These are phyloP conservation scores for Ophiostoma ulmi DNA, from an alignment of 2,329 filamentous ascomycete genomes.

Conservation along the genomic window DNA sequence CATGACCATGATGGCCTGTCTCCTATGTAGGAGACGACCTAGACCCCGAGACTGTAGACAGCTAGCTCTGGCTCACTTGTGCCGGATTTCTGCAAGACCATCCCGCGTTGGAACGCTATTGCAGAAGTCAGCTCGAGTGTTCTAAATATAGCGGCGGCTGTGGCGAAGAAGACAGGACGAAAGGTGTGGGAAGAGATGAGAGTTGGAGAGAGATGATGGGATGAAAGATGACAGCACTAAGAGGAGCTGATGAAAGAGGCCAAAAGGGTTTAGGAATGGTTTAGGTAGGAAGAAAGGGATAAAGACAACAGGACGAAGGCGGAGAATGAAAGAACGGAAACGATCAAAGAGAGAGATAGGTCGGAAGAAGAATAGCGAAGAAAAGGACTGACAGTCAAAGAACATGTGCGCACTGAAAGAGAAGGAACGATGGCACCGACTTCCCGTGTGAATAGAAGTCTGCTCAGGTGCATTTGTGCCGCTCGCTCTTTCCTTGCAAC, in stretches of 20 bases:
- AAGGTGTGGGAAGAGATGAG: background rate
- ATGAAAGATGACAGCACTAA: background rate
- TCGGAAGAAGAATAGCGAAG: background rate
- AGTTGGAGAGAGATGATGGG: background rate
- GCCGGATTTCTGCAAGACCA: constrained; percentile 8
- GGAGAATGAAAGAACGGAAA: background rate
- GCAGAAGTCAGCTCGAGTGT: background rate
- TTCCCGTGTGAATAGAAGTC: background rate
- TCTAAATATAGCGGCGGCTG: constrained; percentile 14
- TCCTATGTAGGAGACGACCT: background rate
- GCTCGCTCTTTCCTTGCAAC: background rate
- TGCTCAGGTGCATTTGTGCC: background rate
- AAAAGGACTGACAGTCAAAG: background rate
- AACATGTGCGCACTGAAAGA: background rate
- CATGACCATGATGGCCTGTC: background rate
- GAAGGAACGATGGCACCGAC: background rate
- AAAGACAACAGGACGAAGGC: background rate
- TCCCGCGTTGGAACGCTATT: constrained; percentile 12
- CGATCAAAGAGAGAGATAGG: background rate
- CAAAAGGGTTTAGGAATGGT: background rate
- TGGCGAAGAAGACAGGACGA: background rate
- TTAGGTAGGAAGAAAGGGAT: background rate
- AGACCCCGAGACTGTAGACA: background rate
- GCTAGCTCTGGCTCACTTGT: background rate
- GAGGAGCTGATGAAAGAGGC: background rate